Evolutionary conservation across 352 stramenopile species (phyloP).

Genomic region (Pythium angustatum): DNA sequence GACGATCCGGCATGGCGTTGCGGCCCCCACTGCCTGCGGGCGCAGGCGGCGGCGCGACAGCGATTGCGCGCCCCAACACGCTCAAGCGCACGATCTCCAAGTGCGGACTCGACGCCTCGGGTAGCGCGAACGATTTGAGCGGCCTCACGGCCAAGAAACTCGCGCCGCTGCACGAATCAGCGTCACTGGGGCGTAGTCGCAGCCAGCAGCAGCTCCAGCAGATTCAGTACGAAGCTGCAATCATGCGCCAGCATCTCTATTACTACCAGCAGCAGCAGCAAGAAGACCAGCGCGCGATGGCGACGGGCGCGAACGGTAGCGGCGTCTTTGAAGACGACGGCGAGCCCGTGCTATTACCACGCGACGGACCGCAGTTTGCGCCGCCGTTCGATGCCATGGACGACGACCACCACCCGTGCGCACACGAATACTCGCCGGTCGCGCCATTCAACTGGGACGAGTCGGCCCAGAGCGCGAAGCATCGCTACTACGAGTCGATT

Average conservation of each 20-base stretch:
- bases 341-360: slow-evolving; percentile 53
- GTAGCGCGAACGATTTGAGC: slow-evolving; percentile 24
- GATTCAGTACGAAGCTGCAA: slow-evolving; percentile 4
- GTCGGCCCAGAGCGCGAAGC: slow-evolving; percentile 29
- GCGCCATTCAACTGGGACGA: slow-evolving; percentile 37
- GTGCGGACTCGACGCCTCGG: slow-evolving; percentile 51
- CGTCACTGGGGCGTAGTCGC: neutral
- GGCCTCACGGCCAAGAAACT: slow-evolving; percentile 48
- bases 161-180: slow-evolving; percentile 27
- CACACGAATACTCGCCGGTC: slow-evolving; percentile 43
- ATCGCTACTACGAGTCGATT: slow-evolving; percentile 43
- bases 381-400: slow-evolving; percentile 18
- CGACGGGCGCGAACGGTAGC: slow-evolving; percentile 12
- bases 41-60: neutral
- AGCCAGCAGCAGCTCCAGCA: slow-evolving; percentile 13
- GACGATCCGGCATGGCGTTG: slow-evolving; percentile 14
- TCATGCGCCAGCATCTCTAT: slow-evolving; percentile 13
- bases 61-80: slow-evolving; percentile 6
- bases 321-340: slow-evolving; percentile 26
- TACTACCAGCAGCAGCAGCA: slow-evolving; percentile 10
- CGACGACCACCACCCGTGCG: slow-evolving; percentile 18
- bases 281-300: too few species aligned
- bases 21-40: slow-evolving; percentile 7
- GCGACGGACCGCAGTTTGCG: slow-evolving; percentile 8
- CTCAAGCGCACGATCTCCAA: slow-evolving; percentile 84